A percentile compares a stretch with the other conserved stretches of the same genome.
phyloP scores from a whole-genome alignment of 2,329 filamentous ascomycete species.

The Fusarium sororula region DNA sequence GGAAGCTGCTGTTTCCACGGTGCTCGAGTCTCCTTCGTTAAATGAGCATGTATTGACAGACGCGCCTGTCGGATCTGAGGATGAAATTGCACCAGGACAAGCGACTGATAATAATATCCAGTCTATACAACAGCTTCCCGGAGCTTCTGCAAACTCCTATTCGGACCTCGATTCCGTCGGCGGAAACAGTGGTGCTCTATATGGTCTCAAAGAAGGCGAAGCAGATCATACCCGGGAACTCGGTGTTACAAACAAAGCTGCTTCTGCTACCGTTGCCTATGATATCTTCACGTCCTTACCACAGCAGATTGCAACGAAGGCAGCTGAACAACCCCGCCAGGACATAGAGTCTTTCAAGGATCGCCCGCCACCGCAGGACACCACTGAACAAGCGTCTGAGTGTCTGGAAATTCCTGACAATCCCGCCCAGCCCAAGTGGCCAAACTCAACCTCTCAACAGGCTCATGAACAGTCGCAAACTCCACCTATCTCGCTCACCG shows the following conservation, averaged over 20 bases:
- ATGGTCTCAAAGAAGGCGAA: background rate
- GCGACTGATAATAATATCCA: background rate
- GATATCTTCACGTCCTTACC: background rate
- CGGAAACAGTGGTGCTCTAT: background rate
- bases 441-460: background rate
- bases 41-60: constrained; percentile 5
- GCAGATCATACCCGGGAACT: background rate
- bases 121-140: background rate
- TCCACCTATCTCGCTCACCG: background rate
- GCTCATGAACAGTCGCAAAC: background rate
- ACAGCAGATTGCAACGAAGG: background rate
- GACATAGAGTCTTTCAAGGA: background rate
- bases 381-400: background rate
- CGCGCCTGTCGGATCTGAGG: background rate
- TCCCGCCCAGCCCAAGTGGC: background rate
- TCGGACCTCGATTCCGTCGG: background rate
- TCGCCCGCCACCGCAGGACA: background rate
- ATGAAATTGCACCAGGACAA: background rate
- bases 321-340: background rate
- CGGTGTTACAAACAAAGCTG: background rate
- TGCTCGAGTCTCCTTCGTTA: background rate
- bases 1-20: background rate
- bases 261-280: background rate
- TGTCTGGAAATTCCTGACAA: background rate
- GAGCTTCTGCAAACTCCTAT: background rate